Evolutionary conservation across 176 grass and related monocot species (phyloP).

Genomic region (Calamus simplicifolius): DNA sequence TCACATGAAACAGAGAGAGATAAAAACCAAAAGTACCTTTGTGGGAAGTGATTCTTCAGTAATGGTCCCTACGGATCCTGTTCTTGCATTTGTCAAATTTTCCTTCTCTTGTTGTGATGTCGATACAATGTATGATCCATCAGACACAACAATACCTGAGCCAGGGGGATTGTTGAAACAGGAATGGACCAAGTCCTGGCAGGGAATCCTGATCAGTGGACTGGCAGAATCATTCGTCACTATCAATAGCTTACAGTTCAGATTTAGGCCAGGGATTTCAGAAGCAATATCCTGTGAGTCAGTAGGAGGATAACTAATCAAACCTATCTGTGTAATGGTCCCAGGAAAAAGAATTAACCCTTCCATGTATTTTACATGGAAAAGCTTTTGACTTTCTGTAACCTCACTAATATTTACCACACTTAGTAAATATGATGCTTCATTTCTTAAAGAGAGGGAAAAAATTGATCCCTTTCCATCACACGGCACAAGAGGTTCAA

Average conservation of each 20-base stretch:
- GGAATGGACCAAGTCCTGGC: slow-evolving; percentile 45
- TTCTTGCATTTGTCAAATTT: slow-evolving; percentile 33
- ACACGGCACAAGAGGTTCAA: slow-evolving; percentile 41
- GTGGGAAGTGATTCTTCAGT: slow-evolving; percentile 24
- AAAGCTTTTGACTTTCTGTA: slow-evolving; percentile 33
- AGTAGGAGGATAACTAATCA: slow-evolving; percentile 43
- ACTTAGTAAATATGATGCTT: slow-evolving; percentile 36
- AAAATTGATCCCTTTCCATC: slow-evolving; percentile 39
- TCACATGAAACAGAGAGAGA: no score
- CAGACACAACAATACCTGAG: slow-evolving; percentile 21
- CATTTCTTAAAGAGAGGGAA: slow-evolving; percentile 70
- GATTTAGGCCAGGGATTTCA: slow-evolving; percentile 17
- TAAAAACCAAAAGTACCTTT: slow-evolving; percentile 46
- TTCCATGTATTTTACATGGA: slow-evolving; percentile 58
- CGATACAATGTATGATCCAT: slow-evolving; percentile 18
- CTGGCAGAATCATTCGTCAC: slow-evolving; percentile 59
- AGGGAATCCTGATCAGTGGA: slow-evolving; percentile 63
- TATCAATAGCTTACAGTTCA: slow-evolving; percentile 61
- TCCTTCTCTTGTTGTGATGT: slow-evolving; percentile 25
- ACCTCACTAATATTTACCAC: slow-evolving; percentile 48
- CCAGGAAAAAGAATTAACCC: slow-evolving; percentile 63
- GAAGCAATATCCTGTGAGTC: slow-evolving; percentile 27
- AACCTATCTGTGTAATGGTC: slow-evolving; percentile 56
- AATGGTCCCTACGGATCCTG: slow-evolving; percentile 43
- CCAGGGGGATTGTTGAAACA: slow-evolving; percentile 18